Conservation (phyloP, 2,329 filamentous ascomycete genomes). For the Gliomastix tumulicola region DNA sequence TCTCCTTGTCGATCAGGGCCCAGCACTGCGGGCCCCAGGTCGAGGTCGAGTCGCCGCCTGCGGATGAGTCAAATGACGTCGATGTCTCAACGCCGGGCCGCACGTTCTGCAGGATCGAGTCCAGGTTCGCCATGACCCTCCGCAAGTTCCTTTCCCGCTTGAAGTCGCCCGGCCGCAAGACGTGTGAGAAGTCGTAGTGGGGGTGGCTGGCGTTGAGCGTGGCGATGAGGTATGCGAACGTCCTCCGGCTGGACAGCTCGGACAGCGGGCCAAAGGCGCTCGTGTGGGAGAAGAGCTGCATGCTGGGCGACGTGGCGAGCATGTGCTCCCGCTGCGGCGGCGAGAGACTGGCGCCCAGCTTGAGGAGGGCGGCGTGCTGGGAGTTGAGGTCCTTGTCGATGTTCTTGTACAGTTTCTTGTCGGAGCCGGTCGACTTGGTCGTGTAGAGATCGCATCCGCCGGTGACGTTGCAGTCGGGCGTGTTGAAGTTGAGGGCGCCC, state of each 20-base stretch:
- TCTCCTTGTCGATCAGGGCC: constrained; percentile 88
- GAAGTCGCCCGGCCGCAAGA: constrained; percentile 84
- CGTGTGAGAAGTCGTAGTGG: constrained; percentile 93
- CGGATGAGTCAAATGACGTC: constrained; percentile 31
- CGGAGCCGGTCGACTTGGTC: constrained; percentile 87
- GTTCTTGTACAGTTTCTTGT: constrained; percentile 95
- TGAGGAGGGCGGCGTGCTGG: constrained; percentile 82
- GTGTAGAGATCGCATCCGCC: constrained; percentile 96
- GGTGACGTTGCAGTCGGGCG: constrained; percentile 82
- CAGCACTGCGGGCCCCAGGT: constrained; percentile 89
- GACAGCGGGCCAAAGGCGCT: constrained; percentile 90
- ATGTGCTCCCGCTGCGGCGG: constrained; percentile 71
- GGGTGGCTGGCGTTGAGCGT: constrained; percentile 89
- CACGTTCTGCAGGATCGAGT: constrained; percentile 81
- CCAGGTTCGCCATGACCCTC: constrained; percentile 78
- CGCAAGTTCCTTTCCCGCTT: constrained; percentile 74
- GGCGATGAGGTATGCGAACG: constrained; percentile 92
- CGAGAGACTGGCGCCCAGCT: constrained; percentile 80
- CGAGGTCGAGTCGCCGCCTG: constrained; percentile 42
- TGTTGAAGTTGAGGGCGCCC: constrained; percentile 91
- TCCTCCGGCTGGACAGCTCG: constrained; percentile 80
- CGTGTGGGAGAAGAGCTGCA: constrained; percentile 62
- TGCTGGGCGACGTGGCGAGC: constrained; percentile 55
- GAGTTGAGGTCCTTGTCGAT: constrained; percentile 89
- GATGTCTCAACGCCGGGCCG: constrained; percentile 56